A percentile compares a stretch with the other conserved stretches of the same genome.
These are phyloP conservation scores for Magnolia changhungtana DNA, from an alignment of 164 flowering plant genomes.

Conservation along the genomic window DNA sequence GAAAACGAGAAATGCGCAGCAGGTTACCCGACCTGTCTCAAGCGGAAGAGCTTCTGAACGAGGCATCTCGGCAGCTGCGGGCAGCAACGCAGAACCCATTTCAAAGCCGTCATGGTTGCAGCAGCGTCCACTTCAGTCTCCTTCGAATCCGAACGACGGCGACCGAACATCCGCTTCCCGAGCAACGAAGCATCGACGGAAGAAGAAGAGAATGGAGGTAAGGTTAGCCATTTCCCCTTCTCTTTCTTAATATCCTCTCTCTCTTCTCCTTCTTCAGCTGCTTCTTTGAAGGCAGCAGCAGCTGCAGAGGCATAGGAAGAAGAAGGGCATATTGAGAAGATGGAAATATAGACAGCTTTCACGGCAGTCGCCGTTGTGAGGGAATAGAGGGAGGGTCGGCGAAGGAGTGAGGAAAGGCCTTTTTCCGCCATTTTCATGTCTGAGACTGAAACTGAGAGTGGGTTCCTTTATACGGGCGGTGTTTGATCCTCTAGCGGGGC, in stretches of 20 bases:
- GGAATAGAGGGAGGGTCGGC: neutral
- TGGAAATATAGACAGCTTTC: neutral
- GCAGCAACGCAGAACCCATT: constrained; percentile 84
- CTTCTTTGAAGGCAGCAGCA: constrained; percentile 5
- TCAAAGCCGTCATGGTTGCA: constrained; percentile 53
- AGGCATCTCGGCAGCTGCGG: constrained; percentile 78
- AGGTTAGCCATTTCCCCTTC: constrained; percentile 51
- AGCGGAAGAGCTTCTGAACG: constrained; percentile 88
- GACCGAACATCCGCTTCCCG: constrained; percentile 35
- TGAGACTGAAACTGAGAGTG: neutral
- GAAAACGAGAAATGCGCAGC: neutral
- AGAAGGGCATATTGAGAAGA: neutral
- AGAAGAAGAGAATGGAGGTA: constrained; percentile 52
- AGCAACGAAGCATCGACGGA: constrained; percentile 30
- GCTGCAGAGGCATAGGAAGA: constrained; percentile 4
- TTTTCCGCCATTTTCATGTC: neutral
- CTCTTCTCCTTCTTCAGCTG: constrained; percentile 1
- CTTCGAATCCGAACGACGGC: neutral
- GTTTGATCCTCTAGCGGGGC: neutral
- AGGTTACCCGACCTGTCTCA: constrained; percentile 61
- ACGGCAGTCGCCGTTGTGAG: neutral
- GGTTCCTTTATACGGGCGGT: neutral
- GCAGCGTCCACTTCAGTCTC: neutral
- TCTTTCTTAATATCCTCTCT: constrained; percentile 6
- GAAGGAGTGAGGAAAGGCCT: neutral